A percentile compares a stretch with the other conserved stretches of the same genome.
Conservation (phyloP, 2,329 filamentous ascomycete genomes). For the Ophiocordyceps unilateralis region DNA sequence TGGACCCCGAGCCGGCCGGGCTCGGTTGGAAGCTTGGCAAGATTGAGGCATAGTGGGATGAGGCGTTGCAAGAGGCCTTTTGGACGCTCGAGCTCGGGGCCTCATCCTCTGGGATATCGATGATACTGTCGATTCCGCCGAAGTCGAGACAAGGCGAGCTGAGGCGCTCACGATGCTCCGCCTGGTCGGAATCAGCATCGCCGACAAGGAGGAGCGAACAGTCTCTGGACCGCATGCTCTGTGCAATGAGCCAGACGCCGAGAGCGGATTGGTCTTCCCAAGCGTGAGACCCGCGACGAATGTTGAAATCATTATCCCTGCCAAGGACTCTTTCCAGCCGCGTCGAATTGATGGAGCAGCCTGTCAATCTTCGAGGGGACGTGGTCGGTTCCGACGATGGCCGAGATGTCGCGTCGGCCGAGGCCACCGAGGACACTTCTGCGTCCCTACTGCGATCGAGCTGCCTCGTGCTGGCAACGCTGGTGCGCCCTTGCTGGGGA, state of each 20-base stretch:
- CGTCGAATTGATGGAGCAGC: slow-evolving; percentile 1
- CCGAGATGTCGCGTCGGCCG: background rate
- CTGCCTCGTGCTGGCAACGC: background rate
- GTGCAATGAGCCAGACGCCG: slow-evolving; percentile 19
- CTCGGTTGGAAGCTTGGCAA: slow-evolving; percentile 17
- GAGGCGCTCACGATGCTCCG: background rate
- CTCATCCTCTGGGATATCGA: slow-evolving; percentile 1
- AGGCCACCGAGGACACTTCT: background rate
- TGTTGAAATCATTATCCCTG: slow-evolving; percentile 12
- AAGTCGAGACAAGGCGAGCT: slow-evolving; percentile 1
- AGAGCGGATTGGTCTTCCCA: slow-evolving; percentile 17
- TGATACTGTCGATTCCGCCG: slow-evolving; percentile 4
- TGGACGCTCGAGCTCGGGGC: background rate
- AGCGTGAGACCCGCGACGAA: slow-evolving; percentile 12
- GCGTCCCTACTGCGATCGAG: background rate
- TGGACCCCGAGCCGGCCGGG: slow-evolving; percentile 9
- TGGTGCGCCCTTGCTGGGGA: background rate
- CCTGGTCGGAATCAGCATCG: slow-evolving; percentile 2
- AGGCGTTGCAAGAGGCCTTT: slow-evolving; percentile 6
- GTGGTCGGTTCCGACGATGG: background rate
- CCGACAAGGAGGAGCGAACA: slow-evolving; percentile 7
- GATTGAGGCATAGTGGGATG: slow-evolving; percentile 17
- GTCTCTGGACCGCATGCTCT: slow-evolving; percentile 12
- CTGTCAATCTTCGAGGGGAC: slow-evolving; percentile 1
- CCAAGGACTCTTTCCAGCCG: slow-evolving; percentile 6